Evolutionary conservation across 2,329 filamentous ascomycete genomes (phyloP).

Genomic region (Elsinoe fawcettii): DNA sequence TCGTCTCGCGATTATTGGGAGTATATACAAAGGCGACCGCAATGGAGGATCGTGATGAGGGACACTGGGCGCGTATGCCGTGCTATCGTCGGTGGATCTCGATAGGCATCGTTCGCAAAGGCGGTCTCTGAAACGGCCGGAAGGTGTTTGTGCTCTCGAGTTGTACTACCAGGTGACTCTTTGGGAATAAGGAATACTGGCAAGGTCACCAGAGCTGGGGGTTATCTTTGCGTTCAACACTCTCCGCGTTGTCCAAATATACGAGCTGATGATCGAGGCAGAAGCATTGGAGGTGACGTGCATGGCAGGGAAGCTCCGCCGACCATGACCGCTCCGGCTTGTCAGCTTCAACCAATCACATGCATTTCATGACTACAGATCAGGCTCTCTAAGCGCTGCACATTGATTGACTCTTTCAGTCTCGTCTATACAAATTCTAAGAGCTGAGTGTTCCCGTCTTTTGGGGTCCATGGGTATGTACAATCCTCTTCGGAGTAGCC

Average conservation of each 20-base stretch:
- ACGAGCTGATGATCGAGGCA: background rate
- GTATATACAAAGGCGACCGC: background rate
- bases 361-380: background rate
- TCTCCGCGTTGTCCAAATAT: background rate
- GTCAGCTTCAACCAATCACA: constrained; percentile 9
- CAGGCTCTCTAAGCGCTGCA: constrained; percentile 8
- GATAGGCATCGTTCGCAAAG: background rate
- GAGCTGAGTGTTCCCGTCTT: constrained; percentile 8
- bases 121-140: constrained; percentile 14
- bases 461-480: background rate
- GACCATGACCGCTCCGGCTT: background rate
- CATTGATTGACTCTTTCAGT: background rate
- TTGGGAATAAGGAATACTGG: background rate
- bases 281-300: constrained; percentile 12
- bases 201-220: background rate
- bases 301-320: constrained; percentile 1
- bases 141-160: background rate
- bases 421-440: constrained; percentile 8
- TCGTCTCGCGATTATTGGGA: background rate
- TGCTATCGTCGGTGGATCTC: constrained; percentile 12
- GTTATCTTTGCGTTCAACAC: background rate
- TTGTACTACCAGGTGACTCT: background rate
- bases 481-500: background rate
- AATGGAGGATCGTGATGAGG: background rate
- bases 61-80: constrained; percentile 12